Evolutionary conservation across 495 filamentous ascomycete genomes (phyloP), one percentile per base, ranked within the genome.

Genomic region (Neurospora sp.): DNA sequence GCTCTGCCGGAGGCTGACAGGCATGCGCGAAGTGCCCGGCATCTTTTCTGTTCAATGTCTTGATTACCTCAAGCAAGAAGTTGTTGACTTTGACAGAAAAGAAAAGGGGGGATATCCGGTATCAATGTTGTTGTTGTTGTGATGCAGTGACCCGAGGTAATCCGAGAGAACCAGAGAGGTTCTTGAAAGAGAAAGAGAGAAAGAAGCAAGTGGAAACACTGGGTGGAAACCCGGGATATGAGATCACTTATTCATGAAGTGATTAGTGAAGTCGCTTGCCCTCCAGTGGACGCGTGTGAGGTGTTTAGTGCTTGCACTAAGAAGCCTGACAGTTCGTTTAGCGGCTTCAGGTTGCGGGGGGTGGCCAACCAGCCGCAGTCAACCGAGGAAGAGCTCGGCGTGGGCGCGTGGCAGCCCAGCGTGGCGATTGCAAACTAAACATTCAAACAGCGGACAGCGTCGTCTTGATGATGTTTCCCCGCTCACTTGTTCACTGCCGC

Each of bases 21-120:
- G 90, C 81, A 92, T 88, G 80, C 90, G 84, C 71, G 89, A 91
- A 70, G 87, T 87, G 78, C 90, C 90, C 62, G 88, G 86, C 88
- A 90, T 89, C 40, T 44, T 86, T 81, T 74, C 54, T 62, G 23
- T 11, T 39, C 38, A 11, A 38, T 49, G 10, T 44, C 41, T 44
- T 8, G n/a, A 49, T n/a, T 4, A 14, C 16, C 9, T 27, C 18
- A 6, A 35, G 10, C 20, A 72, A 72, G 39, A 70, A 12, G 38
- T 14, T 18, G 27, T 16, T 49, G 60, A 60, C 54, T 20, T 20
- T 44, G 39, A 46, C n/a, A 42, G 46, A n/a, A 14, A 9, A 14
- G 31, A 35, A 37, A 18, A 16, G 12, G 27, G 31, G 35, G 35
- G 35, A 5, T 35, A 35, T 35, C 35, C 35, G 35, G 14, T 35